Evolutionary conservation across 805 yeast species (phyloP), one percentile per base, ranked within the genome.

Genomic region (Metschnikowia colocasiae): DNA sequence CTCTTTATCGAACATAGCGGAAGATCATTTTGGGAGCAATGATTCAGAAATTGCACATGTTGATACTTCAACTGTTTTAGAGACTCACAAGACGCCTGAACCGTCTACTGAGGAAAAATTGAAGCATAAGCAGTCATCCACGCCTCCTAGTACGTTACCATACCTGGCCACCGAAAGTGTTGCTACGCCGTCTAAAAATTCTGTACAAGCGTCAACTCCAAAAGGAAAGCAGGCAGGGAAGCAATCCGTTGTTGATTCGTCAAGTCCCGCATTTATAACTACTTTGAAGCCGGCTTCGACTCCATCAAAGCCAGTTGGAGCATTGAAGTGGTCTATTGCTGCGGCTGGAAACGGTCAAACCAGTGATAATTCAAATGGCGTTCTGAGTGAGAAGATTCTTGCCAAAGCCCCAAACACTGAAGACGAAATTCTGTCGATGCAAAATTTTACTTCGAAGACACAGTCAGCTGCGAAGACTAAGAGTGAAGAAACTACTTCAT

Each of bases 291-390:
- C 85, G 1, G 82, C 84, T 1, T 65, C 78, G 3, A 68, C 78
- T 5, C 84, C 83, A 10, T 62, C 74, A 1, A 75, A 75, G 54
- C 80, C 81, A 7, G 69, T 75, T 7, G 80, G 80, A 12, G 79
- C 76, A 40, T 62, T 80, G 45, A 80, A 80, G 57, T 80, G 82
- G 71, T 71, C 83, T 0, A 67, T 80, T 1, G 81, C 81, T 4
- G 82, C 81, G 4, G 77, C 78, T 5, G 75, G 57, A 16, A 47
- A 42, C 22, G 41, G 59, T 22, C 53, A 35, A 29, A 33, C 29
- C 15, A 40, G 16, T 35, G 50, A 43, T 9, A 31, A 20, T 16
- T 26, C 51, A n/a, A 33, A 22, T 36, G 46, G 38, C 19, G 26
- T 27, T 9, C 12, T 20, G 27, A 46, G 43, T 31, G 51, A 39